Evolutionary conservation across 2,329 filamentous ascomycete genomes (phyloP), one percentile per base, ranked within the genome.

Genomic region (Hypoxylon sp.): DNA sequence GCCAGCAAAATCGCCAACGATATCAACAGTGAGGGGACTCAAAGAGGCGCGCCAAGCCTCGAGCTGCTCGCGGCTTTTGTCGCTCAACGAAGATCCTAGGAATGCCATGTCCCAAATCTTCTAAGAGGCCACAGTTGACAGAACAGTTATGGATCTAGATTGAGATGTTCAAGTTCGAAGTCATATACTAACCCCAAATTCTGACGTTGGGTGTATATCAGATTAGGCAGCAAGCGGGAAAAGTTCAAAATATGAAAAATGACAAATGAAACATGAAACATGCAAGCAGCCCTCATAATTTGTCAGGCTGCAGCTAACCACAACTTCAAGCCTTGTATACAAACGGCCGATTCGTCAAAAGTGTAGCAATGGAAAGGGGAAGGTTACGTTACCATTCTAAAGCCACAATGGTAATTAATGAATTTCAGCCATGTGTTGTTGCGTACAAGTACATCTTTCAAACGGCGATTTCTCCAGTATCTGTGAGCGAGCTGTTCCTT

Each of bases 1-100:
- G 22, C 92, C 91, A 3, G 90, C 91, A 78, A 92, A 94, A 75
- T 94, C 92, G 44, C 92, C 91, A 3, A 94, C 87, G 2, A 94
- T 85, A 72, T 93, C 90, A 29, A 92, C 84, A n/a, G 69, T 74
- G 5, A 76, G 75, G 2, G 79, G 75, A 13, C 53, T 69, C 26
- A 74, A 58, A 24, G 63, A 59, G 35, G 35, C 39, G 33, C 67
- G 70, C 73, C 74, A 75, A 8, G 13, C 17, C 22, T 53, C 10
- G 46, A 68, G 50, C 19, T 14, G 39, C 22, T 37, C 35, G 31
- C 42, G 42, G 17, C 17, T 55, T 29, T 13, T 14, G 2, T 54
- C 5, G 17, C 39, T 51, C 47, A 29, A 51, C 11, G 31, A 17
- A 29, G 31, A 33, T 11, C 14, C 51, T 9, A n/a, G 5, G 14